These are phyloP conservation scores for Fusarium keratoplasticum DNA, from an alignment of 2,329 filamentous ascomycete genomes.

Conservation along the genomic window DNA sequence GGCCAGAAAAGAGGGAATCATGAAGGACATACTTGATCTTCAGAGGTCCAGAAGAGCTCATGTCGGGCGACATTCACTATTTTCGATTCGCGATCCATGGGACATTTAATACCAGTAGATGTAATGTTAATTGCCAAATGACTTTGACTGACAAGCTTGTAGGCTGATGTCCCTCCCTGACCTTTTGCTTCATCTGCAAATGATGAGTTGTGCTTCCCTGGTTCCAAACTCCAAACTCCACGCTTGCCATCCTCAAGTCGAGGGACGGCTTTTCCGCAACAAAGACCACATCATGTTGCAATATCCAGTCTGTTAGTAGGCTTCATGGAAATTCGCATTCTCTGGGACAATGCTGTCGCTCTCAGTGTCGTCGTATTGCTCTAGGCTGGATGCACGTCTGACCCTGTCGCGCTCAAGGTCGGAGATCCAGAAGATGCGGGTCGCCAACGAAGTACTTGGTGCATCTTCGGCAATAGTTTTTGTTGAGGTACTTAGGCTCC, in stretches of 20 bases:
- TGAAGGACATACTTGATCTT: background rate
- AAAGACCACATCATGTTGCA: too few relatives aligned
- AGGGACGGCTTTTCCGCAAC: background rate
- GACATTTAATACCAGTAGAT: background rate
- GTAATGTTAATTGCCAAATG: background rate
- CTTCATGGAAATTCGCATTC: background rate
- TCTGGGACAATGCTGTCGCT: background rate
- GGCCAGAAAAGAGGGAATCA: background rate
- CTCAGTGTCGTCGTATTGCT: background rate
- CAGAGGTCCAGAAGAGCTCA: background rate
- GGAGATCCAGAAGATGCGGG: background rate
- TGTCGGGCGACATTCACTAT: background rate
- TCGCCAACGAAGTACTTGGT: background rate
- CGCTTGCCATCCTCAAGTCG: background rate
- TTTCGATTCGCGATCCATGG: background rate
- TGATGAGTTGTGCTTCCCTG: background rate
- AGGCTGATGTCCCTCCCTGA: background rate
- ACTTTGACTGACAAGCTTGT: background rate
- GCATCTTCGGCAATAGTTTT: background rate
- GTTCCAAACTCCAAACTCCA: background rate
- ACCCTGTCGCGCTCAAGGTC: background rate
- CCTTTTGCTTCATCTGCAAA: background rate
- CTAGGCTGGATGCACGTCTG: background rate
- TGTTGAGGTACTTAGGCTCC: background rate
- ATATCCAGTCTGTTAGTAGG: too few relatives aligned